phyloP scores from a whole-genome alignment of 164 flowering plant genomes.

The Aristolochia contorta region DNA sequence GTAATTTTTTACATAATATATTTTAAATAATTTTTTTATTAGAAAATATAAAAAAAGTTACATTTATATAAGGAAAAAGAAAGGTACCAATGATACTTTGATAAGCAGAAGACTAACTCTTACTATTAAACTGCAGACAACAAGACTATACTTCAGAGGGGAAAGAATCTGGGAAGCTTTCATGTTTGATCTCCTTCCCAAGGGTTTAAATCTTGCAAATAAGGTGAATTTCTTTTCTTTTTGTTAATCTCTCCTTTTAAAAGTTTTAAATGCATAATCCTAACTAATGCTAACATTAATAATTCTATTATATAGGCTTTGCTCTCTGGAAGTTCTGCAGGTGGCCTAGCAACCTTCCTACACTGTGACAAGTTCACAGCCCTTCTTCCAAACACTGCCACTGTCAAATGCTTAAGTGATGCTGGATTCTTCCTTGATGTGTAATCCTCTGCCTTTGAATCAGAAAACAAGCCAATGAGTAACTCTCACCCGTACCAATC shows the following conservation, averaged over 20 bases:
- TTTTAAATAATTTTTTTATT: too few species aligned
- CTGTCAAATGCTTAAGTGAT: conserved; percentile 88
- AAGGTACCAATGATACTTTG: too few species aligned
- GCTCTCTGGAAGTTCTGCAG: conserved; percentile 99
- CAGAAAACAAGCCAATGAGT: too few species aligned
- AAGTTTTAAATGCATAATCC: too few species aligned
- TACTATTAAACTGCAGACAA: conserved; percentile 32
- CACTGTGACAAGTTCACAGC: conserved; percentile 73
- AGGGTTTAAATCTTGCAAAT: conserved; percentile 50
- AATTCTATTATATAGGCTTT: conserved; percentile 50
- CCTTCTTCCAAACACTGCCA: conserved; percentile 47
- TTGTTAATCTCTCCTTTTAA: too few species aligned
- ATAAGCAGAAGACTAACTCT: too few species aligned
- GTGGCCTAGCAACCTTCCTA: conserved; percentile 72
- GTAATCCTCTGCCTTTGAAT: conserved; percentile 28
- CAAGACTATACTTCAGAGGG: conserved; percentile 79
- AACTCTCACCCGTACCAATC: too few species aligned
- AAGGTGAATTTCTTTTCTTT: conserved; percentile 37
- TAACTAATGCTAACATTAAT: background rate
- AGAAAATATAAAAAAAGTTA: too few species aligned
- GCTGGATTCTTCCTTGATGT: conserved; percentile 87
- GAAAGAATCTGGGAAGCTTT: conserved; percentile 89
- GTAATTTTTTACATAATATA: too few species aligned
- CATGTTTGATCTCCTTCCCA: conserved; percentile 74
- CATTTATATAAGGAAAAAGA: too few species aligned